Percentiles rank a stretch among this genome's conserved stretches.
phyloP scores from a whole-genome alignment of 257 asterid species.

The Perilla frutescens region DNA sequence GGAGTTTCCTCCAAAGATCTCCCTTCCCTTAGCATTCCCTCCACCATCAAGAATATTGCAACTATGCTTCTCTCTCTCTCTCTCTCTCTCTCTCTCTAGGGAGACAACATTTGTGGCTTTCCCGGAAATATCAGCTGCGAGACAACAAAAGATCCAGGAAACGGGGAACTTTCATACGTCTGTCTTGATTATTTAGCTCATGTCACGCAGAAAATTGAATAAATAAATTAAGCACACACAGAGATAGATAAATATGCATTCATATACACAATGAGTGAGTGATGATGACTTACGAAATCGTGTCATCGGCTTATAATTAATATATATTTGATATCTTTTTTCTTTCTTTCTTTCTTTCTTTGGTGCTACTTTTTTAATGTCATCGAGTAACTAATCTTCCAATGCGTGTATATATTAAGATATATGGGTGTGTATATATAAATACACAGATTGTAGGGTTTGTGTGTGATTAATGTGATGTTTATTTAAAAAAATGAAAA shows the following conservation, averaged over 20 bases:
- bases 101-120: not conserved
- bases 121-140: not conserved
- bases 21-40: constrained; percentile 58
- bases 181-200: not conserved
- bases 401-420: not conserved
- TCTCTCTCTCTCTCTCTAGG: not conserved
- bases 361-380: not conserved
- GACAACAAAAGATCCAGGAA: constrained; percentile 49
- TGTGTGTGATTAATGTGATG: constrained; percentile 9
- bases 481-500: constrained; percentile 5
- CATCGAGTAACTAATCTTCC: not conserved
- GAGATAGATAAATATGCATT: constrained; percentile 1
- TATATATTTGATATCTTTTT: not conserved
- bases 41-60: constrained; percentile 47
- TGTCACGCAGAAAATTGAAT: not conserved
- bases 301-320: constrained; percentile 27
- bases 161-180: constrained; percentile 38
- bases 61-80: not conserved
- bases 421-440: not conserved
- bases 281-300: constrained; percentile 12
- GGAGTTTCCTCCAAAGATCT: constrained; percentile 91
- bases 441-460: not conserved
- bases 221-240: not conserved
- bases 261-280: constrained; percentile 26
- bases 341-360: not conserved